Conservation (phyloP, 116 monocot species). For the Phalaenopsis hybrid region DNA sequence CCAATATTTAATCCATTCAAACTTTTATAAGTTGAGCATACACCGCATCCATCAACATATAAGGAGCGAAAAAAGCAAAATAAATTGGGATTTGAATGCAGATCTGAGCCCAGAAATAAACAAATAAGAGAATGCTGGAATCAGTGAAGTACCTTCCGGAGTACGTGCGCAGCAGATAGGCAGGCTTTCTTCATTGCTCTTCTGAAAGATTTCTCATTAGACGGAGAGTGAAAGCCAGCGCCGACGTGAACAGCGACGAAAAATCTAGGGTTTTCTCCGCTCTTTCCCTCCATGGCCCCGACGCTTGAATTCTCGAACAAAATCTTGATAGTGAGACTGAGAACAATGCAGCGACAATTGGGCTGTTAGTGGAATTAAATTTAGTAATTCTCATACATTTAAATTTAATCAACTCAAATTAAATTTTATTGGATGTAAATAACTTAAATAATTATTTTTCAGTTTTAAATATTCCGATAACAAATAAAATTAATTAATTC, state of each 20-base stretch:
- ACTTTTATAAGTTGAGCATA: background rate
- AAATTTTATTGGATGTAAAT: too few relatives aligned
- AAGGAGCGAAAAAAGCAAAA: background rate
- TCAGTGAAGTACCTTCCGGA: constrained; percentile 38
- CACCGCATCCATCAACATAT: background rate
- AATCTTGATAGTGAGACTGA: too few relatives aligned
- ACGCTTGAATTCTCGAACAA: background rate
- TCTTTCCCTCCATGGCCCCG: constrained; percentile 15
- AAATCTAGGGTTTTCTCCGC: constrained; percentile 38
- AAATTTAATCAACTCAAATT: too few relatives aligned
- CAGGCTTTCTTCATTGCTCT: constrained; percentile 76
- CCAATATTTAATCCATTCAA: background rate
- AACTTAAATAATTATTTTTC: too few relatives aligned
- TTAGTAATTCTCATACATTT: too few relatives aligned
- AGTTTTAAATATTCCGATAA: too few relatives aligned
- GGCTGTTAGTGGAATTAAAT: too few relatives aligned
- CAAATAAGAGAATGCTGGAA: background rate
- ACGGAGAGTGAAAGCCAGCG: constrained; percentile 74
- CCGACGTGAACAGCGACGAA: constrained; percentile 92
- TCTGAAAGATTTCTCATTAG: constrained; percentile 65
- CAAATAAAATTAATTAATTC: too few relatives aligned
- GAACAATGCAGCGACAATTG: too few relatives aligned
- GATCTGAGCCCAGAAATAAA: background rate
- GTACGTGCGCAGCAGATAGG: constrained; percentile 71
- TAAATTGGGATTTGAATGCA: background rate